Base-by-base conservation (phyloP, 805 yeast genomes). In the fission yeast (Schizosaccharomyces pombe) region DNA sequence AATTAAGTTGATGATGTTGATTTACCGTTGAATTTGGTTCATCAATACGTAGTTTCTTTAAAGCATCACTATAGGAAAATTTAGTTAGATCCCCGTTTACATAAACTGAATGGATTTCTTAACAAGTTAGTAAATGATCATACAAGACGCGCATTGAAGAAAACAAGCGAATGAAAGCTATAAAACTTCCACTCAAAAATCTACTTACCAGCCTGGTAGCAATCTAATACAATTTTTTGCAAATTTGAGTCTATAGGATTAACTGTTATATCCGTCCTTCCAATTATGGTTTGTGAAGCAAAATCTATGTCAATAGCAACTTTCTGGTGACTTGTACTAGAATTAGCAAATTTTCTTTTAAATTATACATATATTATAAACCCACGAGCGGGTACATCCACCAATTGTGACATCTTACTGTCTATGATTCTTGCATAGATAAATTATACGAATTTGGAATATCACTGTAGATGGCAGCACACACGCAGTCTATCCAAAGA, bases 271-370 rank as follows among this genome's bases (percentile, higher is more conserved):
- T 31, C 53, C 53, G 34, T 32, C 14, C 24, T 26, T 12, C 53
- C 39, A 1, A 29, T 49, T 22, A 43, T 26, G 9, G 49, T 43
- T 26, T 43, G 49, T 2, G 33, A 24, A 26, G 9, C 33, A 30
- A 49, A 49, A 26, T 49, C 53, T 29, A 49, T 28, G 33, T 49
- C 26, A 30, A 32, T 32, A n/a, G 39, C 39, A 30, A 49, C 33
- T 49, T 49, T 49, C 53, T 49, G 53, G 30, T 49, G 53, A 30
- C 24, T 32, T 49, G 53, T 32, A 32, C 39, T 29, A 49, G 19
- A 16, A 26, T 49, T 26, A 28, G 31, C 29, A 0, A 14, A 43
- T 14, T 43, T 16, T 30, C 14, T 22, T n/a, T 22, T 5, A 43
- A 26, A 22, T 2, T 43, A 43, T 22, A 43, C 49, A 26, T 43